Percentiles rank a stretch among this genome's conserved stretches.
phyloP scores from a whole-genome alignment of 495 filamentous ascomycete species.

The Neurospora sp. region DNA sequence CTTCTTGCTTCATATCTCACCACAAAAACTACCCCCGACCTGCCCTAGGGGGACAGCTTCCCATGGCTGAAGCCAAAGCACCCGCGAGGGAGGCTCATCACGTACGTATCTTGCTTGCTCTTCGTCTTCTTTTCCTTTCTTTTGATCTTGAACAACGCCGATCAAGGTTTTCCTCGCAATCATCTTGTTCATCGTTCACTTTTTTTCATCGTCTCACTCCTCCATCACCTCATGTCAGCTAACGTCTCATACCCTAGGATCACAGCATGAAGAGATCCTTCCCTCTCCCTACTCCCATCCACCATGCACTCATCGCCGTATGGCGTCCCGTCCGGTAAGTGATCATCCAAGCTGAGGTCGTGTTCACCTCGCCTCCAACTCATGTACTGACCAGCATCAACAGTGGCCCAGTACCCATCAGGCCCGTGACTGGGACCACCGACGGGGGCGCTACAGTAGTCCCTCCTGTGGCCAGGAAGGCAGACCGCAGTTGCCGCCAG shows the following conservation, averaged over 20 bases:
- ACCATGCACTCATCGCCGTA: neutral
- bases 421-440: neutral
- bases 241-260: neutral
- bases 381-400: neutral
- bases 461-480: conserved; percentile 35
- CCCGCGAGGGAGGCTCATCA: neutral
- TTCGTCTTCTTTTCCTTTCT: neutral
- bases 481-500: conserved; percentile 22
- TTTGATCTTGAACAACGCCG: neutral
- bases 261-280: neutral
- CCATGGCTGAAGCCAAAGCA: neutral
- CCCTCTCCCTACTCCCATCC: too few species aligned
- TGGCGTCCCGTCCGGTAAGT: neutral
- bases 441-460: neutral
- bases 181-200: neutral
- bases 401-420: neutral
- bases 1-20: neutral
- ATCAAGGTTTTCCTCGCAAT: neutral
- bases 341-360: neutral
- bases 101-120: neutral
- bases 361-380: neutral
- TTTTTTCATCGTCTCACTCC: neutral
- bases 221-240: neutral
- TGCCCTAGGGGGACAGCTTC: neutral
- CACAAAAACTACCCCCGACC: neutral